Conservation (phyloP, 108 stramenopile genomes). For the Fragilariopsis cylindrus region DNA sequence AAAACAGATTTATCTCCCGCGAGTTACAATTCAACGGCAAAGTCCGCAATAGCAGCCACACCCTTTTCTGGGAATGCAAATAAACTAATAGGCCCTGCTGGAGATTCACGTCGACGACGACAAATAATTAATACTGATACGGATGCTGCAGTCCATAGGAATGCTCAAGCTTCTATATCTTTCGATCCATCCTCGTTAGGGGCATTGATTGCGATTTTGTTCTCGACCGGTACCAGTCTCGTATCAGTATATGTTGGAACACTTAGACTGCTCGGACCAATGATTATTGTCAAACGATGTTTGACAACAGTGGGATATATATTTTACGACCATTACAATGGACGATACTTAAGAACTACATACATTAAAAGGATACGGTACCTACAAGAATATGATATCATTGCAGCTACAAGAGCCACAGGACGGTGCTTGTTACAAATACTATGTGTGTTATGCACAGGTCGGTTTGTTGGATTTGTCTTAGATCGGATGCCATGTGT, state of each 20-base stretch:
- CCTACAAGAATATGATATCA: conserved; percentile 63
- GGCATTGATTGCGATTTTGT: conserved; percentile 1
- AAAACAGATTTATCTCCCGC: background rate
- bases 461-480: conserved; percentile 37
- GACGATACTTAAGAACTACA: conserved; percentile 59
- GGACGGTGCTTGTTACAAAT: conserved; percentile 45
- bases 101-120: background rate
- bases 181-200: conserved; percentile 25
- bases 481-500: conserved; percentile 31
- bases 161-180: conserved; percentile 21
- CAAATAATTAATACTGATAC: background rate
- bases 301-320: conserved; percentile 21
- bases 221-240: background rate
- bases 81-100: background rate
- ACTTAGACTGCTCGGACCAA: conserved; percentile 43
- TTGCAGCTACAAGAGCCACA: conserved; percentile 49
- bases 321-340: conserved; percentile 56
- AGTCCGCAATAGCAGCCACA: background rate
- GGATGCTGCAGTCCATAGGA: background rate
- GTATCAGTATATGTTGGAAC: conserved; percentile 35
- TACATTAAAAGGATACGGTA: conserved; percentile 49
- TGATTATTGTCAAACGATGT: conserved; percentile 42
- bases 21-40: background rate
- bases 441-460: conserved; percentile 39
- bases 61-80: background rate